Evolutionary conservation across 225 moss, liverwort and hornwort genomes (phyloP).

Genomic region (Lunularia cruciata): DNA sequence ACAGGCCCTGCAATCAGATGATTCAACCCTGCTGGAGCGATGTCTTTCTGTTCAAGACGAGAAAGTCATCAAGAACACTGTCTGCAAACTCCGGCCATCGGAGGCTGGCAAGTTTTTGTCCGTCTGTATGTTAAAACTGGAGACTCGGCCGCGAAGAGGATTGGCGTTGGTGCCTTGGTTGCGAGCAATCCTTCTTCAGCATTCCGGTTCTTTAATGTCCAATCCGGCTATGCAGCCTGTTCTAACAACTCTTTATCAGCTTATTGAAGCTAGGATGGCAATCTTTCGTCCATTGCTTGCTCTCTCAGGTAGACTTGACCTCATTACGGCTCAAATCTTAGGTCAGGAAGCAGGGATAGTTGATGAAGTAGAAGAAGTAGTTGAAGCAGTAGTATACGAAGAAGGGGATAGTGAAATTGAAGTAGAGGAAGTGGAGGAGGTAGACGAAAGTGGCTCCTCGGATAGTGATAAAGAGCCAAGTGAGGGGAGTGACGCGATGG

Average conservation of each 20-base stretch:
- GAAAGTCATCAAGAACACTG: conserved; percentile 66
- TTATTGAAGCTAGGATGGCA: conserved; percentile 76
- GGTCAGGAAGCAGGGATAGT: conserved; percentile 48
- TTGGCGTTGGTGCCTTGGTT: conserved; percentile 79
- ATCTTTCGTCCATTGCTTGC: conserved; percentile 75
- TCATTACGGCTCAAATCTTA: conserved; percentile 82
- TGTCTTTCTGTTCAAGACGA: conserved; percentile 68
- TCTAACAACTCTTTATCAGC: conserved; percentile 66
- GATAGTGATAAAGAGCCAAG: conserved; percentile 48
- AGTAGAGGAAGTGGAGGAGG: conserved; percentile 63
- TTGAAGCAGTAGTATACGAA: conserved; percentile 81
- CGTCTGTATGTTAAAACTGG: conserved; percentile 63
- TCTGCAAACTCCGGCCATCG: conserved; percentile 55
- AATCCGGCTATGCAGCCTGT: conserved; percentile 76
- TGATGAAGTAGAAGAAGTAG: conserved; percentile 48
- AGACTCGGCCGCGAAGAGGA: conserved; percentile 74
- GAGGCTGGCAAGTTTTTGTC: conserved; percentile 75
- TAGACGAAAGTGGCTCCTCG: conserved; percentile 49
- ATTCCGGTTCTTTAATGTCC: conserved; percentile 78
- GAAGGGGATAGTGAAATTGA: conserved; percentile 85
- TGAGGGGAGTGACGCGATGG: conserved; percentile 13
- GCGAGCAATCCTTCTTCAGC: conserved; percentile 74
- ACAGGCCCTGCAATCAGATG: conserved; percentile 85
- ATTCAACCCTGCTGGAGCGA: conserved; percentile 61
- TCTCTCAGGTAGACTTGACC: conserved; percentile 87